phyloP scores from a whole-genome alignment of 495 filamentous ascomycete genomes.

The Parachaetomium inaequale region DNA sequence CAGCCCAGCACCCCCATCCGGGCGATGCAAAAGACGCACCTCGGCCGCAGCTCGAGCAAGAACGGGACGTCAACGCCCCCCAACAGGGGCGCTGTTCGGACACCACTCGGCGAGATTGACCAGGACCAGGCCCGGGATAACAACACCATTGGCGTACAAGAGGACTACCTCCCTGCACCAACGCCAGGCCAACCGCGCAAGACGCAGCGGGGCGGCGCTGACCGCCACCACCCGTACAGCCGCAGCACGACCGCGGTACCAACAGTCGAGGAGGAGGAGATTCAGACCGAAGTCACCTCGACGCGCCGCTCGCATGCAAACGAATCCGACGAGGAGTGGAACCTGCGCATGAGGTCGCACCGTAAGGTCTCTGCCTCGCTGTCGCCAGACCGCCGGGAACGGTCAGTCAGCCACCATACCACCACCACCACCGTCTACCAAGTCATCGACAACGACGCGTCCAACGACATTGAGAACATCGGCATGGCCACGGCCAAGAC shows the following conservation, averaged over 20 bases:
- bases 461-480: constrained; percentile 53
- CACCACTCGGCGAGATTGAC: constrained; percentile 86
- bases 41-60: constrained; percentile 48
- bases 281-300: constrained; percentile 43
- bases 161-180: constrained; percentile 86
- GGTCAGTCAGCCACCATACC: constrained; percentile 53
- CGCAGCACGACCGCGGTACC: constrained; percentile 38
- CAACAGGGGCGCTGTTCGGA: constrained; percentile 68
- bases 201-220: constrained; percentile 50
- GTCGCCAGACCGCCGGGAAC: constrained; percentile 38
- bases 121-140: constrained; percentile 59
- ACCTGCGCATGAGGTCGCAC: constrained; percentile 64
- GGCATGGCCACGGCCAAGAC: constrained; percentile 44
- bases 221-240: constrained; percentile 53
- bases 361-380: constrained; percentile 49
- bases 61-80: constrained; percentile 72
- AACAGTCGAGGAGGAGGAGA: constrained; percentile 44
- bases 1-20: constrained; percentile 72
- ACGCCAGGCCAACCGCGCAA: constrained; percentile 96
- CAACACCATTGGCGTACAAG: constrained; percentile 53
- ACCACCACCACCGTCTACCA: constrained; percentile 62
- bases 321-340: constrained; percentile 76
- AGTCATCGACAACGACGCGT: constrained; percentile 53
- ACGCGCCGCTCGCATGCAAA: constrained; percentile 54
- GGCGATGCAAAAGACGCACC: constrained; percentile 55